Base-by-base conservation (phyloP, 208 protist genomes). In the Leishmania turanica region DNA sequence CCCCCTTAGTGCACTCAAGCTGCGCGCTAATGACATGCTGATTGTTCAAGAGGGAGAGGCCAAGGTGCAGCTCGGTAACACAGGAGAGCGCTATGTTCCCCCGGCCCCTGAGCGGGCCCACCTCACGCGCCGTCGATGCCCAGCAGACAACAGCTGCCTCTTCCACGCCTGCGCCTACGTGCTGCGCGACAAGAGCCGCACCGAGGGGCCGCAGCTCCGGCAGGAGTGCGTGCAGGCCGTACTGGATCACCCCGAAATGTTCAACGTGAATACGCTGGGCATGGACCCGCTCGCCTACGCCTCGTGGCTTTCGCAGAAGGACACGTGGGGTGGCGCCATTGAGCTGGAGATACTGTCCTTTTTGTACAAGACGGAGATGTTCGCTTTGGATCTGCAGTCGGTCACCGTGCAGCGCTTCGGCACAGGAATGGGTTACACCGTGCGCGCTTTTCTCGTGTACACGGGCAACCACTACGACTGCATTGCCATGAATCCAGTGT, bases 391-490 rank as follows among this genome's bases (percentile, higher is more conserved):
- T 78, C 80, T 98, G 58, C 84, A 97, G 86, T 98, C 93, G 1
- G 84, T 81, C 24, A 89, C 86, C 3, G 83, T 97, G 78, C 85
- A 97, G 80, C 80, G 82, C 45, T 98, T 96, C 84, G 98, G 98
- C 51, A 87, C 96, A 17, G 92, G 89, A n/a, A 77, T 85, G 72
- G 90, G 83, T 47, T 99, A 98, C 90, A 91, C 79, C 45, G 86
- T 93, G 54, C 89, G 93, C 17, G 90, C 79, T 6, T 98, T 98
- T 86, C 79, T 99, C 70, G 90, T 99, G 3, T 99, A 98, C 83
- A 98, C 95, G 17, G 97, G 97, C 27, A 93, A 95, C 75, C 98
- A 99, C 87, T 99, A 98, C 88, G 98, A 99, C 80, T 95, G 93
- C 58, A 93, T 99, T 51, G 95, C 93, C 42, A 91, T 99, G 89